phyloP scores from a whole-genome alignment of 805 yeast genomes.

The Wickerhamiella vanderwaltii region DNA sequence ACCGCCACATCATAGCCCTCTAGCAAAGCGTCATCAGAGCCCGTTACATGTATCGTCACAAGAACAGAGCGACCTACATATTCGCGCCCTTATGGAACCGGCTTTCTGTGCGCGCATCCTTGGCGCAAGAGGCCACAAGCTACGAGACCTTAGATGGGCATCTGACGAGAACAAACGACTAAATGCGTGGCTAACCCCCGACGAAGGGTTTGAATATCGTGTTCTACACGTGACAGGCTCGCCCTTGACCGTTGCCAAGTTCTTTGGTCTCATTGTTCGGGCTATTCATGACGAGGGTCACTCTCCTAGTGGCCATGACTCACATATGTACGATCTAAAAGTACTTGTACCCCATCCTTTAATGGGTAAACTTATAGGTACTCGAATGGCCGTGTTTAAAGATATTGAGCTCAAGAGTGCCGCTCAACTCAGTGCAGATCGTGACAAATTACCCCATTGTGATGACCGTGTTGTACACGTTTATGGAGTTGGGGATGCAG shows the following conservation, averaged over 20 bases:
- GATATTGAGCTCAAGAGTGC: constrained; percentile 77
- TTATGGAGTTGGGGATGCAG: constrained; percentile 74
- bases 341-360: constrained; percentile 64
- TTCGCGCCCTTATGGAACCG: constrained; percentile 9
- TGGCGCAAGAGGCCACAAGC: constrained; percentile 17
- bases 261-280: constrained; percentile 62
- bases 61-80: not conserved
- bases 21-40: constrained; percentile 6
- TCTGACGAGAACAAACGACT: constrained; percentile 12
- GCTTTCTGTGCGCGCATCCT: constrained; percentile 12
- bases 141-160: constrained; percentile 13
- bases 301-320: constrained; percentile 43
- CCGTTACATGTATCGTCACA: not conserved
- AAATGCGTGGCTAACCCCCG: constrained; percentile 25
- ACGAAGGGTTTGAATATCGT: constrained; percentile 52
- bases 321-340: constrained; percentile 44
- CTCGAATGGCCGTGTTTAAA: constrained; percentile 56
- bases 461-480: constrained; percentile 64
- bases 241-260: constrained; percentile 67
- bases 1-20: constrained; percentile 2
- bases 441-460: constrained; percentile 56
- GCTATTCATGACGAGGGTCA: constrained; percentile 54
- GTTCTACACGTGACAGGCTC: constrained; percentile 63
- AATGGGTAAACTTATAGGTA: constrained; percentile 74
- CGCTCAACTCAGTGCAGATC: constrained; percentile 63